Percentiles rank a stretch among this genome's conserved stretches.
Conservation (phyloP, 768 basidiomycete species). For the Suillus fuscotomentosus region DNA sequence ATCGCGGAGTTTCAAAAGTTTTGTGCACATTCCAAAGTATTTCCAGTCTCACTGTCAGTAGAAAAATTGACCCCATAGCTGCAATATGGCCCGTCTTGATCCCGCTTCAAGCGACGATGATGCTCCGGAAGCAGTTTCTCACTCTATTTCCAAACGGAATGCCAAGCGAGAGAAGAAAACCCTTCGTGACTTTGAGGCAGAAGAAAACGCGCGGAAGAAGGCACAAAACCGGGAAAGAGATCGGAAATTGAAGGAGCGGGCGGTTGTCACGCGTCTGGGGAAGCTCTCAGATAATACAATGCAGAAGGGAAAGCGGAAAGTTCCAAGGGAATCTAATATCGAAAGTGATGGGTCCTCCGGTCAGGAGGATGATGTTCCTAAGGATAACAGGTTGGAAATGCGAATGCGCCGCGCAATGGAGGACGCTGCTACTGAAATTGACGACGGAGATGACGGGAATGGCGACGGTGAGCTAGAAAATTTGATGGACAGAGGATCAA, state of each 20-base stretch:
- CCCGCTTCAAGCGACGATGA: conserved; percentile 36
- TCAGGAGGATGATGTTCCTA: conserved; percentile 15
- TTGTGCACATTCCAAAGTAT: background rate
- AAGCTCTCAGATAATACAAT: conserved; percentile 15
- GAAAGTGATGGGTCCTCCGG: conserved; percentile 23
- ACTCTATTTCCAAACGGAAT: conserved; percentile 43
- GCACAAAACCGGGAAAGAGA: conserved; percentile 48
- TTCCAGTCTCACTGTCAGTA: background rate
- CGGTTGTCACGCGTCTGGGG: conserved; percentile 23
- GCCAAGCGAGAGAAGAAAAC: conserved; percentile 37
- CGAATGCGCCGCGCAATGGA: conserved; percentile 30
- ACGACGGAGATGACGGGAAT: conserved; percentile 19
- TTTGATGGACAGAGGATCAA: conserved; percentile 14
- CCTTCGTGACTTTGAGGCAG: conserved; percentile 34
- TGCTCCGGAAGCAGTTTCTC: conserved; percentile 49
- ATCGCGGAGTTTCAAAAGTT: background rate
- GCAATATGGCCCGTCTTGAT: background rate
- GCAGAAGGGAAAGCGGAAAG: conserved; percentile 13
- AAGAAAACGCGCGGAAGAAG: conserved; percentile 41
- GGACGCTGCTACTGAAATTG: conserved; percentile 24
- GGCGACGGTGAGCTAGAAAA: conserved; percentile 15
- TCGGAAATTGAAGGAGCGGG: conserved; percentile 47
- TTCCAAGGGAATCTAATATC: conserved; percentile 25
- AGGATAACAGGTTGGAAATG: conserved; percentile 12
- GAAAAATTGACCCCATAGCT: background rate